Percentiles rank a stretch among this genome's conserved stretches.
Conservation (phyloP, 768 basidiomycete species). For the Candolleomyces eurysporus region DNA sequence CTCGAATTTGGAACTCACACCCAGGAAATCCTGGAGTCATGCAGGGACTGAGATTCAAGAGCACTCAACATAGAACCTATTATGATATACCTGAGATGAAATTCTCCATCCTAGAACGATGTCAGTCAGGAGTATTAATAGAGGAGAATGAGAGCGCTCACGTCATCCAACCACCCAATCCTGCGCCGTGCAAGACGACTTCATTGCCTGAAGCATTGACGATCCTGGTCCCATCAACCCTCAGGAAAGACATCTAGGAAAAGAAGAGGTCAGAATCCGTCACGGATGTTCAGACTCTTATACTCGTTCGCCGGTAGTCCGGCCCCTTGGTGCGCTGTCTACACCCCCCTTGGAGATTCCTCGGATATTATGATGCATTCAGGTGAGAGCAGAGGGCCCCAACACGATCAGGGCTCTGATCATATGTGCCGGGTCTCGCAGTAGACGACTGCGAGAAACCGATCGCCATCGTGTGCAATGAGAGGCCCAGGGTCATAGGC, state of each 20-base stretch:
- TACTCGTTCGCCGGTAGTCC: no score
- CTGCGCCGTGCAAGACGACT: slow-evolving; percentile 66
- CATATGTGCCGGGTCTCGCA: no score
- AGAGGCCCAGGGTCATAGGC: no score
- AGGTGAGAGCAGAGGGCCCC: no score
- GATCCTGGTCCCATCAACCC: slow-evolving; percentile 57
- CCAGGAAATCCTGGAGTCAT: slow-evolving; percentile 19
- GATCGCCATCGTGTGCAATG: no score
- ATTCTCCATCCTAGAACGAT: slow-evolving; percentile 61
- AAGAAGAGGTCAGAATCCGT: neutral
- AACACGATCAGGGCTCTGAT: no score
- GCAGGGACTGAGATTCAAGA: neutral
- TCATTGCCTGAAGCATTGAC: slow-evolving; percentile 56
- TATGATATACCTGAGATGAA: slow-evolving; percentile 59
- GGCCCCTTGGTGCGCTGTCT: no score
- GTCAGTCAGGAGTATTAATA: slow-evolving; percentile 5
- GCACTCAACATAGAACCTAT: no score
- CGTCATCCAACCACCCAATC: slow-evolving; percentile 89
- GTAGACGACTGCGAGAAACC: no score
- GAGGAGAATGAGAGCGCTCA: slow-evolving; percentile 37
- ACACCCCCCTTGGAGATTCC: no score
- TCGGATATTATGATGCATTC: no score
- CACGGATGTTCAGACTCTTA: no score
- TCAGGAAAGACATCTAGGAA: slow-evolving; percentile 49
- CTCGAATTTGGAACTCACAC: slow-evolving; percentile 77